A percentile compares a stretch with the other conserved stretches of the same genome.
Conservation (phyloP, 148 eudicot genomes). For the Arctostaphylos glauca region DNA sequence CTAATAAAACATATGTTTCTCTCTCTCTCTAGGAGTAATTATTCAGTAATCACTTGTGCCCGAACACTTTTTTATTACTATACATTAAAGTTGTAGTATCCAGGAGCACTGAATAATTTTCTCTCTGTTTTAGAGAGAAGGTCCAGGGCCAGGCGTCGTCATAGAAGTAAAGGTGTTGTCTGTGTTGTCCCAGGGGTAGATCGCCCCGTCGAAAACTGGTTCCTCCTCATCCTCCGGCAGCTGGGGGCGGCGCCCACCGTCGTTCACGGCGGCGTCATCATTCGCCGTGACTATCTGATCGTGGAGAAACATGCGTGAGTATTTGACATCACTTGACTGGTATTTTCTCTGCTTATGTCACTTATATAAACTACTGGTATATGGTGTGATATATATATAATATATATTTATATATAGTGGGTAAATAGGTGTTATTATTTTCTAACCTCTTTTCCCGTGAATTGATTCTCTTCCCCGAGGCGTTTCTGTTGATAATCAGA, state of each 20-base stretch:
- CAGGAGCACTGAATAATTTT: too few relatives aligned
- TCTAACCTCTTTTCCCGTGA: background rate
- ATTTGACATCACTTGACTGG: background rate
- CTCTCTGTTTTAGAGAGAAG: background rate
- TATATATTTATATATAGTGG: too few relatives aligned
- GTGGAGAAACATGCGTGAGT: background rate
- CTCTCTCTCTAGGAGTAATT: too few relatives aligned
- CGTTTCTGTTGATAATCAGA: background rate
- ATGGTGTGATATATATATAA: too few relatives aligned
- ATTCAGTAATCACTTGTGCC: too few relatives aligned
- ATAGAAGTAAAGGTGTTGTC: background rate
- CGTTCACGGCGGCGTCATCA: background rate
- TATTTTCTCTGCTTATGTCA: too few relatives aligned
- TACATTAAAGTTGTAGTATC: too few relatives aligned
- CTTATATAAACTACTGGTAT: too few relatives aligned
- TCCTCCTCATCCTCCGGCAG: background rate
- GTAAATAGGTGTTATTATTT: too few relatives aligned
- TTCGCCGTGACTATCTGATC: background rate
- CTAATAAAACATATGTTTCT: background rate
- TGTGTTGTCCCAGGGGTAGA: slow-evolving; percentile 2
- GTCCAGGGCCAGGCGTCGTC: background rate
- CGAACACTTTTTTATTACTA: too few relatives aligned
- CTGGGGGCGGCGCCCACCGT: background rate
- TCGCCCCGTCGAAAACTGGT: background rate
- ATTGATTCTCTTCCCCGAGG: background rate